Conservation (phyloP, 2,329 filamentous ascomycete species). For the Aureobasidium sp. region DNA sequence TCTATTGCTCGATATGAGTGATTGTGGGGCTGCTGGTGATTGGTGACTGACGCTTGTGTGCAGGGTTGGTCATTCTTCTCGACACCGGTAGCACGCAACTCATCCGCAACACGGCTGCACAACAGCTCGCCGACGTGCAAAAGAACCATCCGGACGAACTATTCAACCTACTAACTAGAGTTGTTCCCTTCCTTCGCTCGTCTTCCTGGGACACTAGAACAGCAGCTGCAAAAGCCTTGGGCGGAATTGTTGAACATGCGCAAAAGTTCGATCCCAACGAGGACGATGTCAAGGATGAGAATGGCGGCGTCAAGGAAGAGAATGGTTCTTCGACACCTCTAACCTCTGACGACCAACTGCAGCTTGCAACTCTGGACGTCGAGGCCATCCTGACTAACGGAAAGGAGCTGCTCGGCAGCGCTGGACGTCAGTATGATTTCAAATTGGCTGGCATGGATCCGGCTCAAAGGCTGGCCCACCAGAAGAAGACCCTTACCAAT, state of each 20-base stretch:
- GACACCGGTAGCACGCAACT: constrained; percentile 95
- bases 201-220: constrained; percentile 96
- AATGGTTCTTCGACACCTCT: constrained; percentile 28
- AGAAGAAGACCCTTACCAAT: constrained; percentile 79
- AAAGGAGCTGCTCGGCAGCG: constrained; percentile 73
- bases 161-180: constrained; percentile 86
- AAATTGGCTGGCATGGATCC: constrained; percentile 75
- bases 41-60: constrained; percentile 2
- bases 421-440: constrained; percentile 77
- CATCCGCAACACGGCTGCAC: constrained; percentile 93
- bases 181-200: constrained; percentile 90
- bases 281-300: constrained; percentile 53
- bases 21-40: background rate
- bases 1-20: constrained; percentile 5
- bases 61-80: constrained; percentile 38
- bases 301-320: constrained; percentile 51
- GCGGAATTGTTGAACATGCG: constrained; percentile 87
- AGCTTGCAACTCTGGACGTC: constrained; percentile 69
- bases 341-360: constrained; percentile 56
- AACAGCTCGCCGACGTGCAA: constrained; percentile 94
- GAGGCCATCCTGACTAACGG: constrained; percentile 74
- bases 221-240: constrained; percentile 87
- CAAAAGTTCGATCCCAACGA: constrained; percentile 81
- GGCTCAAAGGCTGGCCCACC: constrained; percentile 69
- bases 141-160: constrained; percentile 96